These are phyloP conservation scores for Xylaria palmicola DNA, from an alignment of 495 filamentous ascomycete genomes.

Conservation along the genomic window DNA sequence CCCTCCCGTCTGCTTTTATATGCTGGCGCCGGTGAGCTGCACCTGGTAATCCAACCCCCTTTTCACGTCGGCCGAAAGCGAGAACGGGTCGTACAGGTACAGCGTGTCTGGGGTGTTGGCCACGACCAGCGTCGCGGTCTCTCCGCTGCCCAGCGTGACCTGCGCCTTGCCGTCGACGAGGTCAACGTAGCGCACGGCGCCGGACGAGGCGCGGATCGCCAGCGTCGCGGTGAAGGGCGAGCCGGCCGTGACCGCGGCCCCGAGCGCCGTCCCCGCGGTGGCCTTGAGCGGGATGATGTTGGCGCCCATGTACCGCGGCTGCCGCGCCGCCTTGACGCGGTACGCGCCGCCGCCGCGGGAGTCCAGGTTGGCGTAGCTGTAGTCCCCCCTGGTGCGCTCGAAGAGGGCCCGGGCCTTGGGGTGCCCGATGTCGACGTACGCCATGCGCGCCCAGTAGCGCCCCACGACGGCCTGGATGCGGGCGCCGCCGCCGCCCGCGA, in stretches of 20 bases:
- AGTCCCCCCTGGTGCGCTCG: slow-evolving; percentile 25
- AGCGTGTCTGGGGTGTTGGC: slow-evolving; percentile 40
- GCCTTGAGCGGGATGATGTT: slow-evolving; percentile 40
- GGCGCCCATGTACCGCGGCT: slow-evolving; percentile 46
- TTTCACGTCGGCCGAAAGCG: slow-evolving; percentile 37
- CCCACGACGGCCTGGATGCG: slow-evolving; percentile 41
- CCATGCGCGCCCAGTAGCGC: slow-evolving; percentile 49
- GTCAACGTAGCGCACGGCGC: slow-evolving; percentile 33
- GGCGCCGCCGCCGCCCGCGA: too few species aligned
- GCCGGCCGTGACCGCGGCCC: slow-evolving; percentile 25
- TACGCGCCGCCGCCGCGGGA: slow-evolving; percentile 35
- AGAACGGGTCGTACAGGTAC: slow-evolving; percentile 43
- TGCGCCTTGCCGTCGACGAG: slow-evolving; percentile 27
- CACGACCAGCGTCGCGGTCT: slow-evolving; percentile 43
- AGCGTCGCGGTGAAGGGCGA: slow-evolving; percentile 34
- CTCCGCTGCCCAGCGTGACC: neutral
- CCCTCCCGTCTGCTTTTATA: too few species aligned
- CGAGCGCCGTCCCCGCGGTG: neutral
- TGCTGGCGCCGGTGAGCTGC: slow-evolving; percentile 34
- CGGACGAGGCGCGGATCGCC: slow-evolving; percentile 31
- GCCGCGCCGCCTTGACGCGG: slow-evolving; percentile 38
- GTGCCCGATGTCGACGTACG: slow-evolving; percentile 46
- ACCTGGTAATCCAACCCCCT: slow-evolving; percentile 41
- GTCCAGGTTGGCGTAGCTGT: slow-evolving; percentile 44
- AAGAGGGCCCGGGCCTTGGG: slow-evolving; percentile 37